These are phyloP conservation scores for Lunasporangiospora selenospora DNA, from an alignment of 192 early-diverging fungal genomes.

Conservation along the genomic window DNA sequence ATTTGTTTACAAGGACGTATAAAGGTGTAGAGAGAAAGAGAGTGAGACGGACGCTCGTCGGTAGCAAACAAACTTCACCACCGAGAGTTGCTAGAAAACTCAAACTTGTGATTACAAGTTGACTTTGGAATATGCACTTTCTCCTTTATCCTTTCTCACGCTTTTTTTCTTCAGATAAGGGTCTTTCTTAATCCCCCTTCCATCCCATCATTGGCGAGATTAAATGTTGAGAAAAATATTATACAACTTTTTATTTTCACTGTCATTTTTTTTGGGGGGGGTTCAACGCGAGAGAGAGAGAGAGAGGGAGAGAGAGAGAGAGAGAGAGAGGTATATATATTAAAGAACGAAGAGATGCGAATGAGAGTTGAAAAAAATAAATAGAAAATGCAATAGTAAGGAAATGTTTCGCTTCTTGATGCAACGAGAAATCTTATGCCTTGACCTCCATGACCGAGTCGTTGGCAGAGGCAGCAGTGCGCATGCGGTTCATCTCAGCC, in stretches of 20 bases:
- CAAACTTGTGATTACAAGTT: too few species aligned
- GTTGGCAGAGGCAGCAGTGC: background rate
- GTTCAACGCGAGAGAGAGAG: too few species aligned
- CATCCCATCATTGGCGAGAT: too few species aligned
- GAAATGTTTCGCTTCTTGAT: background rate
- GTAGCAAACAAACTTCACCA: background rate
- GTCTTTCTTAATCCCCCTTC: background rate
- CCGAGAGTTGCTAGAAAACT: too few species aligned
- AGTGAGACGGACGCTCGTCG: too few species aligned
- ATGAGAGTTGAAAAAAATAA: background rate
- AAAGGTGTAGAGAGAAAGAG: too few species aligned
- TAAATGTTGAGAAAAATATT: background rate
- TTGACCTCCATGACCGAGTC: too few species aligned
- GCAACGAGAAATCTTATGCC: too few species aligned
- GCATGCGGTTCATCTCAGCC: background rate
- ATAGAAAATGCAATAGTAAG: background rate
- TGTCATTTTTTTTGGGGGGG: too few species aligned
- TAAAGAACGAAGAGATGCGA: background rate
- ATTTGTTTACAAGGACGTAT: too few species aligned
- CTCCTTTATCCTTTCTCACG: background rate
- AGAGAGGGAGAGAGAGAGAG: background rate
- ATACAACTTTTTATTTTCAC: conserved; percentile 5
- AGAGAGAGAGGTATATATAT: background rate
- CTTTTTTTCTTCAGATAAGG: background rate
- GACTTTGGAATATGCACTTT: background rate